Percentiles rank a stretch among this genome's conserved stretches.
phyloP scores from a whole-genome alignment of 78 protist genomes.

The Dictyostelium firmibasis region DNA sequence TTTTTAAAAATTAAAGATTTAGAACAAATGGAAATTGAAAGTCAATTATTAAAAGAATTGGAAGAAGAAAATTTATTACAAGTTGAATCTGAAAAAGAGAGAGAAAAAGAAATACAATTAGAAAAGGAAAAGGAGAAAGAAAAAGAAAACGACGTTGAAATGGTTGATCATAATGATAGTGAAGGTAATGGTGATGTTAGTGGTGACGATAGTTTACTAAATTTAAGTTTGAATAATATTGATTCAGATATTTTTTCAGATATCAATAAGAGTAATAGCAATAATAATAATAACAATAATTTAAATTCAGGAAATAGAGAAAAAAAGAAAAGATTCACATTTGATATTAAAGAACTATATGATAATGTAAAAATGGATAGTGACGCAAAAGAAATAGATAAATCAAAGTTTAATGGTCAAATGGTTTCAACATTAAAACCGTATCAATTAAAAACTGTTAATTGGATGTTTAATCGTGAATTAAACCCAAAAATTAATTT shows the following conservation, averaged over 20 bases:
- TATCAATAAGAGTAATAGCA: background rate
- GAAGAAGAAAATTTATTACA: background rate
- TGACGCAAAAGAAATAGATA: background rate
- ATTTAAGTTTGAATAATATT: background rate
- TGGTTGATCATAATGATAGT: background rate
- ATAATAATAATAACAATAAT: background rate
- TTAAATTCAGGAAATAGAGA: background rate
- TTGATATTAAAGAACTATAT: constrained; percentile 29
- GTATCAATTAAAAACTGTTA: constrained; percentile 49
- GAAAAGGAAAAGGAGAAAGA: background rate
- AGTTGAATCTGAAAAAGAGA: background rate
- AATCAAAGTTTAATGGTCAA: background rate
- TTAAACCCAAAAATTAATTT: background rate
- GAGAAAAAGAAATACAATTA: background rate
- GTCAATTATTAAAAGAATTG: background rate
- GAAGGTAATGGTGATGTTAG: background rate
- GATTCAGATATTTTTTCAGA: background rate
- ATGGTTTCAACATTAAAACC: constrained; percentile 13
- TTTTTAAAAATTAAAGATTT: constrained; percentile 1
- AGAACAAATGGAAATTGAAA: background rate
- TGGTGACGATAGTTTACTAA: background rate
- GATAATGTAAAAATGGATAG: background rate
- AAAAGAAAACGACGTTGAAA: background rate
- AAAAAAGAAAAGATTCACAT: background rate
- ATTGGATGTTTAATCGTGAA: constrained; percentile 69